Conservation (phyloP, 129 eudicot species). For the Calendula officinalis region DNA sequence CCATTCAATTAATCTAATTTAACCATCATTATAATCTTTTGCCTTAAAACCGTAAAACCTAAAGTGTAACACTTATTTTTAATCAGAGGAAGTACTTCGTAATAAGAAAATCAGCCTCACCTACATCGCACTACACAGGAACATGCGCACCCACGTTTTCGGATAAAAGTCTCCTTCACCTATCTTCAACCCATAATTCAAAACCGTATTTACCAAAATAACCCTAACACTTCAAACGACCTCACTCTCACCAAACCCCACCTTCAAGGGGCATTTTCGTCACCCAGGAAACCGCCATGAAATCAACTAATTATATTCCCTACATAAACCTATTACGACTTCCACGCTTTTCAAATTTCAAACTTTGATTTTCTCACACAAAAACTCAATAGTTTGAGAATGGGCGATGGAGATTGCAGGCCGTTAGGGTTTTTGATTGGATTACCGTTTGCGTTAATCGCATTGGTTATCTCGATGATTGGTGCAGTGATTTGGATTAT, state of each 20-base stretch:
- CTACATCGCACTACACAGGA: not conserved
- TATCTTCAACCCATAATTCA: not conserved
- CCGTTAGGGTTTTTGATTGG: slow-evolving; percentile 68
- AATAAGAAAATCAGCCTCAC: not conserved
- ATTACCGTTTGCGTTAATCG: slow-evolving; percentile 59
- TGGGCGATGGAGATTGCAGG: slow-evolving; percentile 54
- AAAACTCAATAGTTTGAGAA: slow-evolving; percentile 6
- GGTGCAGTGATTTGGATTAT: slow-evolving; percentile 68
- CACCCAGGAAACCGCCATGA: slow-evolving; percentile 21
- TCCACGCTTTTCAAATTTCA: slow-evolving; percentile 9
- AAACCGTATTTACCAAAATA: slow-evolving; percentile 6
- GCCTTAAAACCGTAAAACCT: too few relatives aligned
- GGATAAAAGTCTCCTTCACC: slow-evolving; percentile 9
- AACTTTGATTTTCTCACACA: not conserved
- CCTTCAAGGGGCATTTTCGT: slow-evolving; percentile 16
- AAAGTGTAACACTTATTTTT: too few relatives aligned
- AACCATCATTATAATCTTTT: too few relatives aligned
- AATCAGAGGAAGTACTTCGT: too few relatives aligned
- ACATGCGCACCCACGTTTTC: slow-evolving; percentile 26
- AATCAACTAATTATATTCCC: not conserved
- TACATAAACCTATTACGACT: slow-evolving; percentile 11
- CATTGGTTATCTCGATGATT: slow-evolving; percentile 48
- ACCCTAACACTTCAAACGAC: not conserved
- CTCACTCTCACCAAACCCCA: not conserved
- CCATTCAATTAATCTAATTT: too few relatives aligned